phyloP scores from a whole-genome alignment of 129 eudicot genomes.

The Flaveria trinervia region DNA sequence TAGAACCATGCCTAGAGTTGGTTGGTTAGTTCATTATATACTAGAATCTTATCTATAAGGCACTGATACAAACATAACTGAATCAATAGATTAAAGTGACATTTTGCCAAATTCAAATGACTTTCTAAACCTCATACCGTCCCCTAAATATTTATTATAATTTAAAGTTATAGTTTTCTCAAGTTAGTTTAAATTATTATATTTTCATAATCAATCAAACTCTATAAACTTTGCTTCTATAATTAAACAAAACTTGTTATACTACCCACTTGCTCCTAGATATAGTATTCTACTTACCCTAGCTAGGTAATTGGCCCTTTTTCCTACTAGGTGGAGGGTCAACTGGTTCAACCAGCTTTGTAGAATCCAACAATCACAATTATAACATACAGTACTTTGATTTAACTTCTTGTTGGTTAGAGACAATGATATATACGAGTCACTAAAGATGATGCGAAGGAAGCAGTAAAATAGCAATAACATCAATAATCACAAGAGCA shows the following conservation, averaged over 20 bases:
- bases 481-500: slow-evolving; percentile 16
- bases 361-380: slow-evolving; percentile 13
- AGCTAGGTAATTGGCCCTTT: neutral
- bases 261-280: neutral
- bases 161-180: neutral
- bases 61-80: neutral
- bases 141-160: neutral
- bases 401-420: neutral
- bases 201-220: neutral
- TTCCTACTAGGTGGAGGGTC: neutral
- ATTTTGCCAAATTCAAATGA: neutral
- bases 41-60: neutral
- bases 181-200: neutral
- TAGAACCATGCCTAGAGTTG: too few relatives aligned
- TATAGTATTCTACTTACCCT: neutral
- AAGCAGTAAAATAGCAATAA: neutral
- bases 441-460: slow-evolving; percentile 7
- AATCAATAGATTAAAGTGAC: neutral
- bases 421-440: neutral
- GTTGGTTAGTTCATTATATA: neutral
- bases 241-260: neutral
- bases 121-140: neutral
- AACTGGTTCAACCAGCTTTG: neutral
- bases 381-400: neutral
- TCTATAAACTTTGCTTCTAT: neutral